Evolutionary conservation across 2,329 filamentous ascomycete species (phyloP).

Genomic region (Hysterium pulicare): DNA sequence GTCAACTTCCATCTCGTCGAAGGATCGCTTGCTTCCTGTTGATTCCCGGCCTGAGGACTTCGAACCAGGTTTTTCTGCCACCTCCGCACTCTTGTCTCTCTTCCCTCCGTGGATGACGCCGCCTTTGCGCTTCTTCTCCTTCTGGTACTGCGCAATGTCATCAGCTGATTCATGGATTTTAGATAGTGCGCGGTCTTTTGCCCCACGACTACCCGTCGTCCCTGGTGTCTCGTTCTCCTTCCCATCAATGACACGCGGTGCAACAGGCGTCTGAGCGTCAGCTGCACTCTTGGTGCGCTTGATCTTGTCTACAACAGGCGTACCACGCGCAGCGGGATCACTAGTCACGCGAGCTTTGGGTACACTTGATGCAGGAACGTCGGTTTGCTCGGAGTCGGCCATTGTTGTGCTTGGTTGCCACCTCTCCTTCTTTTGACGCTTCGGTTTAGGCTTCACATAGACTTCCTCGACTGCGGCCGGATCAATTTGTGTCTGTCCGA

Average conservation of each 20-base stretch:
- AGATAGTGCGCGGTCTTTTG: constrained; percentile 79
- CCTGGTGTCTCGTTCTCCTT: constrained; percentile 86
- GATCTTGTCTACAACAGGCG: constrained; percentile 23
- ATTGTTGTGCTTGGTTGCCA: constrained; percentile 18
- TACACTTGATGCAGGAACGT: constrained; percentile 18
- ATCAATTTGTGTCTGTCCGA: constrained; percentile 84
- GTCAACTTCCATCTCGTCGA: constrained; percentile 43
- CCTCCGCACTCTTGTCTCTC: constrained; percentile 38
- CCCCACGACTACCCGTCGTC: constrained; percentile 74
- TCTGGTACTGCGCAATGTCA: constrained; percentile 88
- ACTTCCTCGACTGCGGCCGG: constrained; percentile 67
- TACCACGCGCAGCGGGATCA: constrained; percentile 20
- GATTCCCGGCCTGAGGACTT: constrained; percentile 31
- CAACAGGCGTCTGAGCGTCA: constrained; percentile 51
- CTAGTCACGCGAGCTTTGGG: constrained; percentile 11
- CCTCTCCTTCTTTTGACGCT: constrained; percentile 16
- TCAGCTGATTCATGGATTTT: constrained; percentile 72
- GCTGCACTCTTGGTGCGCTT: constrained; percentile 23
- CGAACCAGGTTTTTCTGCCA: constrained; percentile 31
- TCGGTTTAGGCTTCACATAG: constrained; percentile 49
- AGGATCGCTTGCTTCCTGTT: constrained; percentile 43
- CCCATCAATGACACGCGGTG: constrained; percentile 41
- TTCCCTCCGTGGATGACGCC: constrained; percentile 58
- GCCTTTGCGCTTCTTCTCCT: constrained; percentile 80
- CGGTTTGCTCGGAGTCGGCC: constrained; percentile 16